phyloP scores from a whole-genome alignment of 495 filamentous ascomycete genomes.

The Podospora fimiseda region DNA sequence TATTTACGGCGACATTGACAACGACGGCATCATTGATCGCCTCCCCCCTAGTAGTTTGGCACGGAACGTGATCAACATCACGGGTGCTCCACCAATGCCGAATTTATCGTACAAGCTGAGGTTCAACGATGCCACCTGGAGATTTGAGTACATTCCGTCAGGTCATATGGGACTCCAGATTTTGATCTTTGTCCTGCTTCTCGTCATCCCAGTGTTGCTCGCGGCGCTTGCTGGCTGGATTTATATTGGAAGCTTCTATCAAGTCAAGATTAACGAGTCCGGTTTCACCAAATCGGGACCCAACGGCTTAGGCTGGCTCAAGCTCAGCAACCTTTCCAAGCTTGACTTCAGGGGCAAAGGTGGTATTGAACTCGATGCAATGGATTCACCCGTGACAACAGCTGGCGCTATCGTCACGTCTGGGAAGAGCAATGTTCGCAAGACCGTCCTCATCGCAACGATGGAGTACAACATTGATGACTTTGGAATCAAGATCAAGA shows the following conservation, averaged over 20 bases:
- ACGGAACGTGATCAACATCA: slow-evolving; percentile 55
- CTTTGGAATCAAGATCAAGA: slow-evolving; percentile 68
- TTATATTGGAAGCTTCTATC: slow-evolving; percentile 63
- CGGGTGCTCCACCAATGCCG: slow-evolving; percentile 47
- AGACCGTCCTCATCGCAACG: slow-evolving; percentile 59
- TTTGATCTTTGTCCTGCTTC: slow-evolving; percentile 51
- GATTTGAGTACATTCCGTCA: slow-evolving; percentile 46
- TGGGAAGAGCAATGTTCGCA: slow-evolving; percentile 25
- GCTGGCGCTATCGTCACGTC: slow-evolving; percentile 13
- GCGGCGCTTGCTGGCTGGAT: slow-evolving; percentile 47
- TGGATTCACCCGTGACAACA: slow-evolving; percentile 19
- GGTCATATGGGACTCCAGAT: slow-evolving; percentile 55
- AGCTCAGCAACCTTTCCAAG: slow-evolving; percentile 19
- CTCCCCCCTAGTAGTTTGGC: slow-evolving; percentile 56
- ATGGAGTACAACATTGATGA: slow-evolving; percentile 73
- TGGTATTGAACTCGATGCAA: slow-evolving; percentile 32
- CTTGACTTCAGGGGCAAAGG: slow-evolving; percentile 40
- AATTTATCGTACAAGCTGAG: slow-evolving; percentile 52
- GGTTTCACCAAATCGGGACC: slow-evolving; percentile 41
- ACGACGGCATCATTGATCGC: slow-evolving; percentile 54
- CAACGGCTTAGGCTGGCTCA: slow-evolving; percentile 26
- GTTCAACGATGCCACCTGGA: slow-evolving; percentile 50
- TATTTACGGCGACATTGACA: slow-evolving; percentile 30
- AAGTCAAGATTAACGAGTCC: slow-evolving; percentile 63
- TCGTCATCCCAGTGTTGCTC: slow-evolving; percentile 47